Base-by-base conservation (phyloP, 441 rosid genomes). In the Cnidoscolus chayamansa region DNA sequence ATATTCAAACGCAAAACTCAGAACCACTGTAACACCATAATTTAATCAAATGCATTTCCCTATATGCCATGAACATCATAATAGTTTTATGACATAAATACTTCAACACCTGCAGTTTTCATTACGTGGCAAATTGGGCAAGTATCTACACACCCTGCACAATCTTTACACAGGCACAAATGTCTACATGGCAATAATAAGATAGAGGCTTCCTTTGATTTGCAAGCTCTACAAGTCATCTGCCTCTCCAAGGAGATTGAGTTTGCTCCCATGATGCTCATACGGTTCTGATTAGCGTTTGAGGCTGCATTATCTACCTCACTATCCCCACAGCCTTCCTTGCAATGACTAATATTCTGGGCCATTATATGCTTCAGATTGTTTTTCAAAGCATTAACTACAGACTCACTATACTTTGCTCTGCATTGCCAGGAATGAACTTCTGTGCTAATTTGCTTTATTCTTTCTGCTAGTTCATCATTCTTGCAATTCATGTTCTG, bases 271-370 rank as follows among this genome's bases (percentile, higher is more conserved):
- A 53, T 48, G 60, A 65, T 10, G 35, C 49, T 47, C 3, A 53
- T 73, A 51, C 78, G 72, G 73, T 85, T 84, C 71, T 74, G 80
- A 76, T 86, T 84, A n/a, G 79, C 75, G 72, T 73, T 78, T 20
- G 87, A 88, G 73, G 88, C 87, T 55, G 87, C 84, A 72, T 86
- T 87, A 11, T 88, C 93, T 30, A 84, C 79, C 68, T 83, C 90
- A 12, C 88, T 90, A 25, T 90, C 93, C 58, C 93, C 91, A 37
- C 76, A 88, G 5, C 96, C 96, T 85, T 90, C 96, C 76, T 79
- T 90, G 15, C 75, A 68, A 43, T 79, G 86, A 68, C 75, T 65
- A 13, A 76, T 72, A 20, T 79, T 79, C 67, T 80, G 83, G 20
- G 86, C 79, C 83, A 85, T 78, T 50, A 82, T 88, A 76, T 85